phyloP scores from a whole-genome alignment of 164 flowering plant genomes.

The Vitis labrusca region DNA sequence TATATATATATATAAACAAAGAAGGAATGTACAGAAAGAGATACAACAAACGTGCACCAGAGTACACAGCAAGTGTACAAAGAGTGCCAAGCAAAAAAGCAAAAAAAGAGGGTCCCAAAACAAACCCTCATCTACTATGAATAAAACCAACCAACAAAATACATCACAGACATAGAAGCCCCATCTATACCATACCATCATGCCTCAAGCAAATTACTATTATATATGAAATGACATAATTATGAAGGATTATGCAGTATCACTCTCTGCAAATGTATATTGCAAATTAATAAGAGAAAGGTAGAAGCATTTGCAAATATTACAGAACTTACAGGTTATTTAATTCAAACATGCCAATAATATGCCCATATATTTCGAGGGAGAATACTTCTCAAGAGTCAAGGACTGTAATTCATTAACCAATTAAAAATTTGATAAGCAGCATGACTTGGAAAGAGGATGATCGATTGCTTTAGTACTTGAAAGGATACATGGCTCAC shows the following conservation, averaged over 20 bases:
- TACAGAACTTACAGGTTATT: constrained; percentile 88
- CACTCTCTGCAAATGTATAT: not conserved
- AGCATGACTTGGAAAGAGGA: not conserved
- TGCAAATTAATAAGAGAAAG: not conserved
- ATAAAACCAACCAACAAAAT: too few species aligned
- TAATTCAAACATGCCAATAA: constrained; percentile 99
- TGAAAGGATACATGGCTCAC: constrained; percentile 85
- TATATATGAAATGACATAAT: not conserved
- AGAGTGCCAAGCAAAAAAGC: too few species aligned
- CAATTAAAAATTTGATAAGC: not conserved
- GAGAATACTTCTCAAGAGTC: constrained; percentile 72
- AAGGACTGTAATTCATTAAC: constrained; percentile 35
- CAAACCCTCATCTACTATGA: too few species aligned
- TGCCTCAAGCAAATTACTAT: not conserved
- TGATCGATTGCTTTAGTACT: not conserved
- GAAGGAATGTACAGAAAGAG: too few species aligned
- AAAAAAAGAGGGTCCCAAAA: not conserved
- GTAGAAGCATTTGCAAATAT: not conserved
- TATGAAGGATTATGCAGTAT: not conserved
- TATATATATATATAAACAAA: too few species aligned
- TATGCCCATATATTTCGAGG: constrained; percentile 89
- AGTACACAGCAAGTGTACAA: too few species aligned
- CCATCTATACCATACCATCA: not conserved
- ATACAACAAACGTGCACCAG: too few species aligned
- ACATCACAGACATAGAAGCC: too few species aligned